Conservation (phyloP, 805 yeast species). For the Danielia reshetovae region DNA sequence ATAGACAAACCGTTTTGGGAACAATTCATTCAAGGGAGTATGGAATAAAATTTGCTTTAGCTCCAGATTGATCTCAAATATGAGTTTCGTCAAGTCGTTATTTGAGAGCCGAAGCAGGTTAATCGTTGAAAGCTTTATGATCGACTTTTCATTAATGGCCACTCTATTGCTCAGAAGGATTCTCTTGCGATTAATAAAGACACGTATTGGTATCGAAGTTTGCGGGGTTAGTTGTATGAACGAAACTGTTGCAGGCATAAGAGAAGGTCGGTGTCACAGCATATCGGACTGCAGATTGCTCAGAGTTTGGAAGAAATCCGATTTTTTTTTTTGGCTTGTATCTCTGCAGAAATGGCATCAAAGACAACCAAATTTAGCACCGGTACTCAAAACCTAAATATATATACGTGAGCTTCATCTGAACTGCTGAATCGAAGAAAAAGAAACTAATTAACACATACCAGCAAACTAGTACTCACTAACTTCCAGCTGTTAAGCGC, state of each 20-base stretch:
- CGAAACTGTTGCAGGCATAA: constrained; percentile 19
- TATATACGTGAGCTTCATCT: too few relatives aligned
- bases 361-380: too few relatives aligned
- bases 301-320: too few relatives aligned
- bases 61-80: constrained; percentile 13
- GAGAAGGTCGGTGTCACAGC: background rate
- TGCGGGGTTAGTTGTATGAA: constrained; percentile 16
- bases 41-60: constrained; percentile 9
- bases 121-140: constrained; percentile 19
- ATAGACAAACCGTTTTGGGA: constrained; percentile 9
- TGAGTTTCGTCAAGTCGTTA: constrained; percentile 18
- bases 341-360: too few relatives aligned
- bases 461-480: too few relatives aligned
- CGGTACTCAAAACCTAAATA: too few relatives aligned
- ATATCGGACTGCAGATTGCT: too few relatives aligned
- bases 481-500: constrained; percentile 56
- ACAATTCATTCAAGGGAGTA: constrained; percentile 8
- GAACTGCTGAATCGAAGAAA: too few relatives aligned
- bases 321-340: too few relatives aligned
- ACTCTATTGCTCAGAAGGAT: constrained; percentile 17
- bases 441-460: too few relatives aligned
- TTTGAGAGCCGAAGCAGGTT: constrained; percentile 23
- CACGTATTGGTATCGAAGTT: constrained; percentile 18
- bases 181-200: constrained; percentile 21
- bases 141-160: constrained; percentile 23